Evolutionary conservation across 805 yeast species (phyloP), one percentile per base, ranked within the genome.

Genomic region (Ogataea pini): DNA sequence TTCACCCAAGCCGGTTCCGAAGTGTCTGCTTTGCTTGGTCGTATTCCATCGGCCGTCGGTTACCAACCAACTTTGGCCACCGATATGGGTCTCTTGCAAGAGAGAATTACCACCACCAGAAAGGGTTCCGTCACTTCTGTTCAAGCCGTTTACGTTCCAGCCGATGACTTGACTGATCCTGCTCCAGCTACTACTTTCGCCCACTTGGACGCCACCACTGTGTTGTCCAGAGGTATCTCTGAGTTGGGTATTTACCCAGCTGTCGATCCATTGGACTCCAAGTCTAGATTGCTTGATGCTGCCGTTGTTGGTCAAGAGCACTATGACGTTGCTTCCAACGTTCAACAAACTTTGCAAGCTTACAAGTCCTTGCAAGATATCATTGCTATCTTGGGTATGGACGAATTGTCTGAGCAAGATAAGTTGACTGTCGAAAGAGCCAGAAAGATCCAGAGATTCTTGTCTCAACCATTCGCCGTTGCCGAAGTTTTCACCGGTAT

Each of bases 1-100:
- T 92, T 92, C 85, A 92, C 99, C 76, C 99, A 92, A 85, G 99
- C 99, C 73, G 99, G 99, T 89, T 94, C 99, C 63, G 99, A 92
- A 82, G 99, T 94, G 74, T 92, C 98, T 74, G 99, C 99, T 65
- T 82, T 92, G 79, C 82, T 92, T 73, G 99, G 99, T 80, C 97
- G 99, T 89, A 92, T 92, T 75, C 99, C 99, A 76, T 94, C 99
- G 64, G 99, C 99, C 68, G 99, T 94, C 89, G 99, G 99, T 89
- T 92, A 92, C 80, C 99, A 92, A 82, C 99, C 99, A 77, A 92
- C 99, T 67, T 84, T 92, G 80, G 97, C 99, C 81, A 94, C 99
- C 71, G 99, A 94, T 90, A 94, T 94, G 99, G 99, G 99, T 89
- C 83, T 89, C 73, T 83, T 94, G 73, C 99, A 94, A 84, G 99